Conservation (phyloP, 2,329 filamentous ascomycete genomes). For the Hypoxylon sp. region DNA sequence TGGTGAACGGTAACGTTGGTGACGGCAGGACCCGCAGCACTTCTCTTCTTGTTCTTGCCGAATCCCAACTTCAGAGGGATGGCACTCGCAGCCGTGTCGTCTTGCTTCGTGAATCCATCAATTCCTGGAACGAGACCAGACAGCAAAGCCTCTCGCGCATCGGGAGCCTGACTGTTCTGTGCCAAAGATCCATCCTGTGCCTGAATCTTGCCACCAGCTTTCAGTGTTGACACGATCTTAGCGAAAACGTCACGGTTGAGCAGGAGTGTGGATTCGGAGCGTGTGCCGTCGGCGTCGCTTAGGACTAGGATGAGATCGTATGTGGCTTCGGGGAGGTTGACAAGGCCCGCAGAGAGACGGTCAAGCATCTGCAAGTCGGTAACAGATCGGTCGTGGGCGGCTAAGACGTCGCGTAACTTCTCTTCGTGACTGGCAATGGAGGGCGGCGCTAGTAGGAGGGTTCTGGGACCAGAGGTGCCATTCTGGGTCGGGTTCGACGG, state of each 20-base stretch:
- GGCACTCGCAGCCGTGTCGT: constrained; percentile 69
- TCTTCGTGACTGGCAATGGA: constrained; percentile 90
- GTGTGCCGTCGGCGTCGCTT: constrained; percentile 79
- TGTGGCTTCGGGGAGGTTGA: constrained; percentile 79
- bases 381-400: constrained; percentile 78
- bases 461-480: constrained; percentile 62
- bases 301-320: constrained; percentile 91
- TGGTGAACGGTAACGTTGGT: constrained; percentile 53
- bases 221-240: constrained; percentile 78
- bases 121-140: constrained; percentile 79
- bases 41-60: constrained; percentile 72
- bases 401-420: constrained; percentile 78
- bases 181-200: constrained; percentile 77
- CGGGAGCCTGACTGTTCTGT: constrained; percentile 58
- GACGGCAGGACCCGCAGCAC: constrained; percentile 55
- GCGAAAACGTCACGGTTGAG: constrained; percentile 77
- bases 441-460: constrained; percentile 89
- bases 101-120: constrained; percentile 81
- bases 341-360: constrained; percentile 85
- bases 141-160: constrained; percentile 84
- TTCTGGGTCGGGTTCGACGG: constrained; percentile 42
- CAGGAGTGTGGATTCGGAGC: constrained; percentile 74
- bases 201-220: constrained; percentile 75
- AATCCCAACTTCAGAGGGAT: constrained; percentile 73
- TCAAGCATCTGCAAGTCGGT: constrained; percentile 99